These are phyloP conservation scores for Ophiostoma piceae DNA, from an alignment of 2,329 filamentous ascomycete species.

Conservation along the genomic window DNA sequence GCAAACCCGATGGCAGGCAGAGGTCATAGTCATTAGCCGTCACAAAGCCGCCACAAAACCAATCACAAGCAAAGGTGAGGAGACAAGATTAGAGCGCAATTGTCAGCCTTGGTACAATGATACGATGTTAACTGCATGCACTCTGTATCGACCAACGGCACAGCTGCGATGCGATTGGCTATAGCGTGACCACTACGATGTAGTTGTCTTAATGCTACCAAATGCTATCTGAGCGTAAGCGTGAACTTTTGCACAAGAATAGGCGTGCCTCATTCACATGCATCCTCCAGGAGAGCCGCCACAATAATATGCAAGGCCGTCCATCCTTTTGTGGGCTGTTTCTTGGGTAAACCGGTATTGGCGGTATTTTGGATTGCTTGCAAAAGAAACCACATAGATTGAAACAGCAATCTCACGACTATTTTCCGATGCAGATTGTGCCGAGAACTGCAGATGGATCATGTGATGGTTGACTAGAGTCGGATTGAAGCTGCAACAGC, in stretches of 20 bases:
- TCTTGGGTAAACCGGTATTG: background rate
- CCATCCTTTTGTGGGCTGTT: constrained; percentile 3
- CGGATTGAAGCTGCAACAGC: no score
- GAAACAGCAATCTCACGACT: background rate
- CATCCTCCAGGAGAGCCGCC: background rate
- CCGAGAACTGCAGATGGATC: background rate
- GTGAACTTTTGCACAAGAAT: background rate
- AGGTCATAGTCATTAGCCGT: background rate
- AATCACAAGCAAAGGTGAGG: background rate
- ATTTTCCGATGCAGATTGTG: background rate
- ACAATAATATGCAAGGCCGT: background rate
- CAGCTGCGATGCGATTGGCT: background rate
- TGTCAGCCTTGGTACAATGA: background rate
- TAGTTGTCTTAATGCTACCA: background rate
- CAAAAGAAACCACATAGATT: background rate
- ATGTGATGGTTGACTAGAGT: background rate
- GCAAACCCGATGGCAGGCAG: background rate
- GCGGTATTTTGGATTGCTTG: background rate
- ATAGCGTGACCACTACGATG: no score
- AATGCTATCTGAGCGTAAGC: background rate
- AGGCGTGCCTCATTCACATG: background rate
- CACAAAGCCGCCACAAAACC: background rate
- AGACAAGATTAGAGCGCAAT: background rate
- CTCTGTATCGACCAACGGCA: background rate
- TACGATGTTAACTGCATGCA: background rate